These are phyloP conservation scores for Pseudozyma thailandica DNA, from an alignment of 1,284 basidiomycete species.

Conservation along the genomic window DNA sequence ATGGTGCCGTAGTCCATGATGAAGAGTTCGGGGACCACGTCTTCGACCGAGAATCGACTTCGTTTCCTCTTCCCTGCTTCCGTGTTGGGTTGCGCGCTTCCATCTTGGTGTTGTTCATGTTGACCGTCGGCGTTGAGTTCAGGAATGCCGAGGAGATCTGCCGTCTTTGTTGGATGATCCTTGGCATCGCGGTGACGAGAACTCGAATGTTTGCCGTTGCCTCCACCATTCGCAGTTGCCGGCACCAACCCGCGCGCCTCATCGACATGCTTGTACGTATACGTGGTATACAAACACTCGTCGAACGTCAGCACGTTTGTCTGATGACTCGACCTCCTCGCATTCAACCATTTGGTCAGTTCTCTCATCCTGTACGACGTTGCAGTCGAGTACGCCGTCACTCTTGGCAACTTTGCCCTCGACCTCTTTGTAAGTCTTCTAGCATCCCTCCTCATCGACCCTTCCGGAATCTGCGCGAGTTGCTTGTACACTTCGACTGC, in stretches of 20 bases:
- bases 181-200: conserved; percentile 4
- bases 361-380: conserved; percentile 90
- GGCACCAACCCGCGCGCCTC: conserved; percentile 51
- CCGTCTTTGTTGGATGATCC: too few relatives aligned
- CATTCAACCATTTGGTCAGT: conserved; percentile 86
- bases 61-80: conserved; percentile 30
- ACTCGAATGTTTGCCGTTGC: conserved; percentile 7
- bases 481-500: conserved; percentile 54
- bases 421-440: conserved; percentile 89
- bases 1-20: conserved; percentile 92
- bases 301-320: conserved; percentile 71
- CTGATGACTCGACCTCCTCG: conserved; percentile 81
- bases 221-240: conserved; percentile 8
- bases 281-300: conserved; percentile 67
- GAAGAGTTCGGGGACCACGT: conserved; percentile 71
- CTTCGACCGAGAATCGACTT: conserved; percentile 51
- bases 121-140: conserved; percentile 43
- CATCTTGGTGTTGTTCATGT: conserved; percentile 30
- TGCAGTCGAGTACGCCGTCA: conserved; percentile 94
- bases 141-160: conserved; percentile 63
- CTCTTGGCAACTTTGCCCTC: conserved; percentile 89
- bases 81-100: conserved; percentile 6
- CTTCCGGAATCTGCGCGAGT: conserved; percentile 79
- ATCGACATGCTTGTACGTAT: conserved; percentile 65
- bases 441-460: conserved; percentile 90